Percentiles rank a stretch among this genome's conserved stretches.
phyloP scores from a whole-genome alignment of 2,329 filamentous ascomycete genomes.

The Boeremia lycopersici region DNA sequence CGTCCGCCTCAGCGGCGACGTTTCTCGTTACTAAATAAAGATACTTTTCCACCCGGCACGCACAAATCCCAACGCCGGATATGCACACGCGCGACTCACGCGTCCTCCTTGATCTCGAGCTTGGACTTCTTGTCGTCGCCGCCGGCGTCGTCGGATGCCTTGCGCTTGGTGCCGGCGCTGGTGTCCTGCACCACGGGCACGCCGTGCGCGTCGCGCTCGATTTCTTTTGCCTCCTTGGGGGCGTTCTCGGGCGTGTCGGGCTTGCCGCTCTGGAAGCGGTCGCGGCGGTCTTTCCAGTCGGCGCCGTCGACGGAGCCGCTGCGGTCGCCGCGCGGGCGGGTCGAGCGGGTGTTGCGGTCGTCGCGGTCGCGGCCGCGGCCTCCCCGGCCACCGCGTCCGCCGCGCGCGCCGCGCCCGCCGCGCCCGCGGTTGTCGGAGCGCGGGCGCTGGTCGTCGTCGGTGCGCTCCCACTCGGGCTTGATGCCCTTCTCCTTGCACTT shows the following conservation, averaged over 20 bases:
- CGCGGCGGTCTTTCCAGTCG: conserved; percentile 40
- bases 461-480: conserved; percentile 49
- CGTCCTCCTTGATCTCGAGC: conserved; percentile 45
- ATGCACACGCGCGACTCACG: conserved; percentile 8
- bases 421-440: conserved; percentile 35
- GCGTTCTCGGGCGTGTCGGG: conserved; percentile 23
- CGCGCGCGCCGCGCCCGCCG: conserved; percentile 34
- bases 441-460: conserved; percentile 30
- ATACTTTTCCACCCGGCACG: too few species aligned
- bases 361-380: conserved; percentile 25
- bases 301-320: conserved; percentile 30
- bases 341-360: conserved; percentile 27
- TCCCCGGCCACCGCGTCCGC: conserved; percentile 34
- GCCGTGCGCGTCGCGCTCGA: conserved; percentile 34
- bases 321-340: conserved; percentile 35
- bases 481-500: conserved; percentile 56
- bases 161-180: conserved; percentile 42
- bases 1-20: too few species aligned
- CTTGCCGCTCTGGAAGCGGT: conserved; percentile 44
- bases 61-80: neutral
- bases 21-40: too few species aligned
- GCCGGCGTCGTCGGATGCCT: conserved; percentile 32
- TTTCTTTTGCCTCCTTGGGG: conserved; percentile 23
- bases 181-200: conserved; percentile 37
- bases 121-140: conserved; percentile 40